Evolutionary conservation across 2,329 filamentous ascomycete genomes (phyloP).

Genomic region (Scedosporium minutisporum): DNA sequence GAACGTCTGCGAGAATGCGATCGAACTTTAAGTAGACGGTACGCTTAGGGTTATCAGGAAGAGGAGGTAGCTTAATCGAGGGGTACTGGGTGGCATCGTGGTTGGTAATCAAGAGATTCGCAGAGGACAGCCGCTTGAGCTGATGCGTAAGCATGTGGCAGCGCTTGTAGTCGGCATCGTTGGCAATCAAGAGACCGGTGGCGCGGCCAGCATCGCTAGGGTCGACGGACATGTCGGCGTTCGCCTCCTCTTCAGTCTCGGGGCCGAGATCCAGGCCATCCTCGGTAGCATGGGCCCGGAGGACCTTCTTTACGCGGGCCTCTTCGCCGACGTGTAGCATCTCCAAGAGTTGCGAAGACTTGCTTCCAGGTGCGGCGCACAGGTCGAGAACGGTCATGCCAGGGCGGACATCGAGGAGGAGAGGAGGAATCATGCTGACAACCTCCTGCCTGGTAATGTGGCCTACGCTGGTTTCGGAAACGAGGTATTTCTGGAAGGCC

Average conservation of each 20-base stretch:
- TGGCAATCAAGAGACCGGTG: slow-evolving; percentile 86
- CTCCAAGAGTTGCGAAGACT: slow-evolving; percentile 90
- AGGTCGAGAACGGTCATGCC: slow-evolving; percentile 92
- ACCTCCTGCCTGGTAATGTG: slow-evolving; percentile 97
- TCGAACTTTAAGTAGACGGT: slow-evolving; percentile 88
- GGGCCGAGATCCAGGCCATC: slow-evolving; percentile 43
- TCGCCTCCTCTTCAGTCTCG: slow-evolving; percentile 36
- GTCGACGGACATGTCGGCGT: slow-evolving; percentile 47
- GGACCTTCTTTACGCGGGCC: slow-evolving; percentile 64
- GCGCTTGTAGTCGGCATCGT: slow-evolving; percentile 93
- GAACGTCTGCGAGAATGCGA: slow-evolving; percentile 90
- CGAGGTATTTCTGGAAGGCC: slow-evolving; percentile 93
- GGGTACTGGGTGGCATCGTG: slow-evolving; percentile 96
- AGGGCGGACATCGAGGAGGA: slow-evolving; percentile 82
- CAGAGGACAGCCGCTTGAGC: slow-evolving; percentile 91
- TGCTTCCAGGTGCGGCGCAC: slow-evolving; percentile 94
- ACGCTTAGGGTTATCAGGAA: slow-evolving; percentile 41
- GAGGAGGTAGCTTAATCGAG: slow-evolving; percentile 69
- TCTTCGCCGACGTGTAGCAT: slow-evolving; percentile 92
- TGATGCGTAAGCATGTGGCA: slow-evolving; percentile 97
- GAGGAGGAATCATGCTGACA: slow-evolving; percentile 96
- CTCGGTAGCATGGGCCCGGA: slow-evolving; percentile 53
- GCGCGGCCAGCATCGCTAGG: slow-evolving; percentile 71
- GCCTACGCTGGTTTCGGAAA: slow-evolving; percentile 91
- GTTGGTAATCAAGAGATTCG: slow-evolving; percentile 93